These are phyloP conservation scores for Zygoascus bituminiphila DNA, from an alignment of 805 yeast species.

Conservation along the genomic window DNA sequence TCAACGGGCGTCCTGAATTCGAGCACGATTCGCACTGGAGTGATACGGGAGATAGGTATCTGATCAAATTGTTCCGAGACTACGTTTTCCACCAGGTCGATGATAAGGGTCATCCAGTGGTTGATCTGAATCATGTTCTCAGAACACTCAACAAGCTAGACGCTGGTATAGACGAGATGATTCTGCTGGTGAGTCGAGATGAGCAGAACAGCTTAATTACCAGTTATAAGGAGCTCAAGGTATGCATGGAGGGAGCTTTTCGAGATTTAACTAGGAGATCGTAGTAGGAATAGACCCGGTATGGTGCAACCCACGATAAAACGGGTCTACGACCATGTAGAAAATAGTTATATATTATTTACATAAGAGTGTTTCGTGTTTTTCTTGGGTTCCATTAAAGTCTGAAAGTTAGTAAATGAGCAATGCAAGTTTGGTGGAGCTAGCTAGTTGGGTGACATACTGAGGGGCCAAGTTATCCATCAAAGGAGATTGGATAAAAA, in stretches of 20 bases:
- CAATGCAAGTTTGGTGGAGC: background rate
- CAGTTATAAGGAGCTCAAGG: constrained; percentile 71
- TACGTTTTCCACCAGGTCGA: constrained; percentile 80
- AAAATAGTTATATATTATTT: background rate
- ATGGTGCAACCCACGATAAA: too few relatives aligned
- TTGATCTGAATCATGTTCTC: constrained; percentile 78
- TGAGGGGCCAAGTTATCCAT: constrained; percentile 34
- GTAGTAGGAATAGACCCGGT: background rate
- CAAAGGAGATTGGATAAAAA: constrained; percentile 31
- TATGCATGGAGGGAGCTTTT: constrained; percentile 60
- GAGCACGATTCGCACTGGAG: constrained; percentile 53
- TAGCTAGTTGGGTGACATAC: constrained; percentile 18
- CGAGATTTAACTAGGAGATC: constrained; percentile 36
- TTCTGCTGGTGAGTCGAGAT: constrained; percentile 74
- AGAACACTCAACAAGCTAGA: constrained; percentile 79
- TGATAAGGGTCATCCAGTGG: constrained; percentile 64
- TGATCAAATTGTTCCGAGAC: constrained; percentile 68
- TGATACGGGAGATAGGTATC: constrained; percentile 67
- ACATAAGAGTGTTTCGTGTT: too few relatives aligned
- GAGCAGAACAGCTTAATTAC: constrained; percentile 80
- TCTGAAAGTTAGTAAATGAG: background rate
- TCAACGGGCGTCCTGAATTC: constrained; percentile 65
- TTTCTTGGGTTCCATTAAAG: background rate
- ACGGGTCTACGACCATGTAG: too few relatives aligned
- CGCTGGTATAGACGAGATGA: constrained; percentile 79